Evolutionary conservation across 441 rosid species (phyloP).

Genomic region (Erodium texanum): DNA sequence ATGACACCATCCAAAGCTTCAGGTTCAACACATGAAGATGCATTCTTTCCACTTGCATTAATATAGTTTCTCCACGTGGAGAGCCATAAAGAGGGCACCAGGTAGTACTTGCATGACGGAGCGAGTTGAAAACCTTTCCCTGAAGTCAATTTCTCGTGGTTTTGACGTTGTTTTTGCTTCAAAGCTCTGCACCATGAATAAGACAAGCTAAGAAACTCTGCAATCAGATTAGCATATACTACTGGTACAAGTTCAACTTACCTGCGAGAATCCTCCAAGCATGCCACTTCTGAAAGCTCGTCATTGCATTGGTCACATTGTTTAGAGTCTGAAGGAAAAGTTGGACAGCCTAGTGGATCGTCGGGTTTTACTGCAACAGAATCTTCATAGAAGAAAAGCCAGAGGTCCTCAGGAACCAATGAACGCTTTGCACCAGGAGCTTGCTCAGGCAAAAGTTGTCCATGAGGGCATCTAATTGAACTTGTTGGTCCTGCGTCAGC

Average conservation of each 20-base stretch:
- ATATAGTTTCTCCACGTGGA: constrained; percentile 78
- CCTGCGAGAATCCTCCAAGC: constrained; percentile 82
- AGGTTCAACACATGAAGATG: constrained; percentile 56
- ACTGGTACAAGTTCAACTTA: constrained; percentile 23
- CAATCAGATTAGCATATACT: constrained; percentile 12
- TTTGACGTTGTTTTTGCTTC: constrained; percentile 78
- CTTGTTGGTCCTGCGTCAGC: constrained; percentile 87
- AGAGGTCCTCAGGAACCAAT: constrained; percentile 73
- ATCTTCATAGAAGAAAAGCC: constrained; percentile 86
- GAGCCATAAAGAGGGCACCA: constrained; percentile 84
- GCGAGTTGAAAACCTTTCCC: constrained; percentile 59
- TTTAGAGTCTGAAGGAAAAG: constrained; percentile 50
- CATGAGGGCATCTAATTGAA: constrained; percentile 75
- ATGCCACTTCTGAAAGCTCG: constrained; percentile 86
- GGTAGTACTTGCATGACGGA: constrained; percentile 50
- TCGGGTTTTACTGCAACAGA: constrained; percentile 55
- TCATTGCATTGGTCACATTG: constrained; percentile 68
- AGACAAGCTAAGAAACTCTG: constrained; percentile 27
- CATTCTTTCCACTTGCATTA: constrained; percentile 61
- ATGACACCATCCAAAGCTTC: constrained; percentile 57
- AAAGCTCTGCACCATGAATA: constrained; percentile 49
- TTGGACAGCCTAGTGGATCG: constrained; percentile 45
- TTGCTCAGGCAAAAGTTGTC: constrained; percentile 75
- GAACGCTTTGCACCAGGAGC: constrained; percentile 85
- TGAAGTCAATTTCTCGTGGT: constrained; percentile 70